phyloP scores from a whole-genome alignment of 139 green algal genomes.

The Tetradesmus lagerheimii region DNA sequence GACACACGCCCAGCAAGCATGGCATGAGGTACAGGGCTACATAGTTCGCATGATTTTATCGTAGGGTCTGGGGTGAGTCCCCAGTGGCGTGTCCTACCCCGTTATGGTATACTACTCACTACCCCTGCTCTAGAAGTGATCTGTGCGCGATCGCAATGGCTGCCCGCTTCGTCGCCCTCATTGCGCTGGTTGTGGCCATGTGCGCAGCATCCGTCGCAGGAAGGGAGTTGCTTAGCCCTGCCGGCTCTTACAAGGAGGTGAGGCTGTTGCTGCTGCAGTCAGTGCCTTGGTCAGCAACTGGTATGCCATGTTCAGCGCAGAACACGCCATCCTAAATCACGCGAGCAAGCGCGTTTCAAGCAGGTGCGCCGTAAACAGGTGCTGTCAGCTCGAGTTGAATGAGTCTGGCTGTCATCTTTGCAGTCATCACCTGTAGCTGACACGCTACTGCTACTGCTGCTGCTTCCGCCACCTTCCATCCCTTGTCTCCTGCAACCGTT shows the following conservation, averaged over 20 bases:
- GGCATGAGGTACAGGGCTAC: too few species aligned
- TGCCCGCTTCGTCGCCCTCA: neutral
- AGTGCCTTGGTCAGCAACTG: neutral
- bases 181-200: neutral
- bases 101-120: too few species aligned
- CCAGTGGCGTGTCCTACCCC: too few species aligned
- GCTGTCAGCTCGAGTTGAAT: too few species aligned
- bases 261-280: neutral
- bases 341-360: too few species aligned
- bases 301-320: neutral
- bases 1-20: too few species aligned
- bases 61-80: too few species aligned
- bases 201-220: neutral
- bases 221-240: neutral
- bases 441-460: neutral
- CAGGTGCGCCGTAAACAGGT: too few species aligned
- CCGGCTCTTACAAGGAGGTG: neutral
- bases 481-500: neutral
- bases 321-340: too few species aligned
- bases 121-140: neutral
- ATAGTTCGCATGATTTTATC: too few species aligned
- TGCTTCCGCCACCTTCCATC: neutral
- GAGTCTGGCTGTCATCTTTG: too few species aligned
- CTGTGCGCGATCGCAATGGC: neutral
- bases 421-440: neutral